phyloP scores from a whole-genome alignment of 2,329 filamentous ascomycete species.

The Sarocladium brachiariae region DNA sequence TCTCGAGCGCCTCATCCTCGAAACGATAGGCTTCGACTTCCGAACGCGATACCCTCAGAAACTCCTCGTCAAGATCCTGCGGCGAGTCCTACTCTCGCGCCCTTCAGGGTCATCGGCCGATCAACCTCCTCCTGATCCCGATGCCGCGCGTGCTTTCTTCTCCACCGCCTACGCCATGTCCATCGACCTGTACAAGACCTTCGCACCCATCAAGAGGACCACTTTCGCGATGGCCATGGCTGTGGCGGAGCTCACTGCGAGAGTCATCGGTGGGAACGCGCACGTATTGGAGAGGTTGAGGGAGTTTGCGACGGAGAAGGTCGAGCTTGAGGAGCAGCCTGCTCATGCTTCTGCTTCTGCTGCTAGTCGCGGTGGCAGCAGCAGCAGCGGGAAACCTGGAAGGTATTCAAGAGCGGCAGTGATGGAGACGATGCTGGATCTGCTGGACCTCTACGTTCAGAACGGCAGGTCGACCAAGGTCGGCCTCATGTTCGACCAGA shows the following conservation, averaged over 20 bases:
- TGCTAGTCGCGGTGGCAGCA: no score
- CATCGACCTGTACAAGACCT: conserved; percentile 87
- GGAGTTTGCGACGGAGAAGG: conserved; percentile 42
- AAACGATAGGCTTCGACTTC: conserved; percentile 91
- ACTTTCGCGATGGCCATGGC: conserved; percentile 80
- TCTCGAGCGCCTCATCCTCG: conserved; percentile 85
- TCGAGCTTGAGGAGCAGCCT: conserved; percentile 20
- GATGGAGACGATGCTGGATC: conserved; percentile 77
- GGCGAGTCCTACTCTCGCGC: conserved; percentile 38
- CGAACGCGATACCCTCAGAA: conserved; percentile 83
- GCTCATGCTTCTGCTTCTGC: no score
- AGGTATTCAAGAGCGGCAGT: conserved; percentile 38
- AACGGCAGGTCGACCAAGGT: conserved; percentile 69
- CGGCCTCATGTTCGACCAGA: conserved; percentile 63
- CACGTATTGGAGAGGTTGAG: conserved; percentile 35
- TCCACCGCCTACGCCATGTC: conserved; percentile 72
- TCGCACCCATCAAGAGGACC: conserved; percentile 83
- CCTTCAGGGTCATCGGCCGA: background rate
- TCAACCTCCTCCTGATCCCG: conserved; percentile 18
- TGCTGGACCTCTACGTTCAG: conserved; percentile 88
- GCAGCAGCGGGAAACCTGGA: background rate
- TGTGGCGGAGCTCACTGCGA: conserved; percentile 71
- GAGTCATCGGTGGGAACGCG: conserved; percentile 51
- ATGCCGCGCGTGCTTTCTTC: conserved; percentile 47
- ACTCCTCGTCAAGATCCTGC: conserved; percentile 71